Base-by-base conservation (phyloP, 2,329 filamentous ascomycete species). In the Fusarium mexicanum region DNA sequence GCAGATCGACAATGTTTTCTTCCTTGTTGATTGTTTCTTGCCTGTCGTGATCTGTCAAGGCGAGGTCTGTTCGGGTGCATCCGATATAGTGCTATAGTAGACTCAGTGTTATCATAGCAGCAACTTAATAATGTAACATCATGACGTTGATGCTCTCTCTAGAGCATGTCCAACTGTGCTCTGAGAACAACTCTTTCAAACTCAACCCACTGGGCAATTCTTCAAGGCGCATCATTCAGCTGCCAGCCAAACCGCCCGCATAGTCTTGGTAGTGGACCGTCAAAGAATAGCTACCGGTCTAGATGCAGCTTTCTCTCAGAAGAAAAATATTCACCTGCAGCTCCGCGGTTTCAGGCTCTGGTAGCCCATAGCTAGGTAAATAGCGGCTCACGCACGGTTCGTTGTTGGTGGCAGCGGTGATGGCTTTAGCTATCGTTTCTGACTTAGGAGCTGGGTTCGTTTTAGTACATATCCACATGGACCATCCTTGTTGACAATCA, bases 1-100 rank as follows among this genome's bases (percentile, higher is more conserved):
- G 70, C 66, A 73, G 71, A 73, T 73, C 66, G 70, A 73, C 65
- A 51, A 20, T 54, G 22, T 41, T 18, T 47, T 29, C n/a, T 57
- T 51, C 54, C 50, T 29, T 65, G 60, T 54, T 62, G 29, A 40
- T 38, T 20, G n/a, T 26, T 57, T 22, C 14, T 51, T 38, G 54
- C 51, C 40, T 62, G 51, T 59, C 48, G n/a, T 43, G 59, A 37
- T 31, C 60, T 62, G 60, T 58, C 60, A 58, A 37, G 50, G 16
- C n/a, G 24, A 58, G 38, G 40, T 57, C 29, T 55, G 29, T 61
- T n/a, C 43, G 31, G 41, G n/a, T 50, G 41, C 55, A 26, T 58
- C 55, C 31, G 55, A 59, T 37, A 60, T 38, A 20, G 43, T 51
- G 57, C 33, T 51, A 35, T 48, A 61, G 29, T 14, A 61, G 35